phyloP scores from a whole-genome alignment of 164 flowering plant genomes.

The Tinospora cordifolia region DNA sequence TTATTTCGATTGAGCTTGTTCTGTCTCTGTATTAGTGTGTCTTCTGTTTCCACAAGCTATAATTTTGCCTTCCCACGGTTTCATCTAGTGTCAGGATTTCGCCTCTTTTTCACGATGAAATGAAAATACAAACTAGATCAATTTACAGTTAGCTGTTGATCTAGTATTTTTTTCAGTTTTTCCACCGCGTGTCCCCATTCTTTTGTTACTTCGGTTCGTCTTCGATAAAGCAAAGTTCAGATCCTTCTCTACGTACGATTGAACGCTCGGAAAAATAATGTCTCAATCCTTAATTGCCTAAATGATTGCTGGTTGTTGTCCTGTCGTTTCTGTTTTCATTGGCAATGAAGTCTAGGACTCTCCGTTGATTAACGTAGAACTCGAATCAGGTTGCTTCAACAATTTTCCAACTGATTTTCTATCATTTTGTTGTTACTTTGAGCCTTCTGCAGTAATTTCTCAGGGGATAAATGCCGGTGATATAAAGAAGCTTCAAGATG shows the following conservation, averaged over 20 bases:
- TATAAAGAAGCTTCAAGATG: constrained; percentile 97
- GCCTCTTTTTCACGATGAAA: too few relatives aligned
- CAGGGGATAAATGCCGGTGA: constrained; percentile 98
- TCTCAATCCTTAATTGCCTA: too few relatives aligned
- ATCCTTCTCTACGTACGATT: too few relatives aligned
- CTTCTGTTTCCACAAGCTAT: neutral
- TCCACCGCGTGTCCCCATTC: too few relatives aligned
- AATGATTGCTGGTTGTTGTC: neutral
- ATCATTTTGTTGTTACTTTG: neutral
- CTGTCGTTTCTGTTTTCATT: neutral
- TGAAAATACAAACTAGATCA: too few relatives aligned
- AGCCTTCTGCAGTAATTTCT: constrained; percentile 51
- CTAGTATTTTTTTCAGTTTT: too few relatives aligned
- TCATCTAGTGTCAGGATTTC: too few relatives aligned
- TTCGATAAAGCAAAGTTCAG: too few relatives aligned
- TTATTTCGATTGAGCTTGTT: neutral
- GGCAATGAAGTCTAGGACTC: neutral
- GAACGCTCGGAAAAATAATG: too few relatives aligned
- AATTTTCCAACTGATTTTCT: neutral
- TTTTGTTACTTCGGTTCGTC: too few relatives aligned
- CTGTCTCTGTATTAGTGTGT: neutral
- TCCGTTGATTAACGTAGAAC: neutral
- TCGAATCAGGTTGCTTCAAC: neutral
- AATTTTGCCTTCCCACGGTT: neutral
- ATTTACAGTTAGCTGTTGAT: too few relatives aligned